A percentile compares a stretch with the other conserved stretches of the same genome.
Evolutionary conservation across 805 yeast species (phyloP).

Genomic region (Sporopachydermia quercuum): DNA sequence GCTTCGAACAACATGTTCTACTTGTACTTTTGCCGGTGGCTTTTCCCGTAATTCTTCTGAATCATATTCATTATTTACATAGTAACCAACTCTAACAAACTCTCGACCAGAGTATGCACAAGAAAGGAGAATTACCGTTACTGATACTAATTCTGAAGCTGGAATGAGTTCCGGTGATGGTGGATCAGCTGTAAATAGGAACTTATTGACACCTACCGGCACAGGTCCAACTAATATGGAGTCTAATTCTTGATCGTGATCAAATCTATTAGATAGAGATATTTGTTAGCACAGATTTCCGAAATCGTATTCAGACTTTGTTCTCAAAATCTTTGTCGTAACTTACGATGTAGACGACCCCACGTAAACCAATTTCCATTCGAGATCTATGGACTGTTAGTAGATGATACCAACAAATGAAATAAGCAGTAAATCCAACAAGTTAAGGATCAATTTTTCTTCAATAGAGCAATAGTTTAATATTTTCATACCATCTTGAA

Average conservation of each 20-base stretch:
- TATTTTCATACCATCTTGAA: slow-evolving; percentile 37
- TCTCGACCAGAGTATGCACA: slow-evolving; percentile 90
- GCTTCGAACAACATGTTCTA: slow-evolving; percentile 87
- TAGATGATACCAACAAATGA: background rate
- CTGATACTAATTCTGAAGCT: slow-evolving; percentile 86
- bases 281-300: background rate
- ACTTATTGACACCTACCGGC: slow-evolving; percentile 93
- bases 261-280: slow-evolving; percentile 25
- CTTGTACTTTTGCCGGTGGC: slow-evolving; percentile 88
- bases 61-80: slow-evolving; percentile 94
- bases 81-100: slow-evolving; percentile 94
- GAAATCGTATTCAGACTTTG: too few species aligned
- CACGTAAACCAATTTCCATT: slow-evolving; percentile 95
- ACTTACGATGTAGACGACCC: slow-evolving; percentile 75
- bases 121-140: slow-evolving; percentile 82
- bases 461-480: background rate
- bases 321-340: too few species aligned
- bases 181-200: slow-evolving; percentile 87
- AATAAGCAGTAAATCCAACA: too few species aligned
- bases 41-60: slow-evolving; percentile 83
- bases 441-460: background rate
- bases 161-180: slow-evolving; percentile 95
- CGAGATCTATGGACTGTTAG: slow-evolving; percentile 39
- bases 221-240: slow-evolving; percentile 97
- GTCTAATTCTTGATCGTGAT: slow-evolving; percentile 94